These are phyloP conservation scores for Hagleromyces aurorensis DNA, from an alignment of 805 yeast species.

Conservation along the genomic window DNA sequence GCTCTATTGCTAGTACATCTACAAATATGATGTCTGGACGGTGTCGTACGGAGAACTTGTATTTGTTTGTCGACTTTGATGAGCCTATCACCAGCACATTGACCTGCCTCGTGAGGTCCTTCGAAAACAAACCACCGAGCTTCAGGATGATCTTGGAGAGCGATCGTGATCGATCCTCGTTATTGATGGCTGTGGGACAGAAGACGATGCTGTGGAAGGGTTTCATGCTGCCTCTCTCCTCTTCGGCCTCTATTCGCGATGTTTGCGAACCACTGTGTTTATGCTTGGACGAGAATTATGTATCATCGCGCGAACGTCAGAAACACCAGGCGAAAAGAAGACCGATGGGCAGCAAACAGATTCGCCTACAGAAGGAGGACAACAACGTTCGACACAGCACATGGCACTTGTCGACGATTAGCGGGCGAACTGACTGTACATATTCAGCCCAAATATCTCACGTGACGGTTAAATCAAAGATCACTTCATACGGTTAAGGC, in stretches of 20 bases:
- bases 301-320: no score
- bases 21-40: slow-evolving; percentile 25
- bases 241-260: background rate
- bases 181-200: slow-evolving; percentile 48
- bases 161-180: slow-evolving; percentile 33
- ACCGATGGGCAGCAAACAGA: no score
- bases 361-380: no score
- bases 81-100: slow-evolving; percentile 53
- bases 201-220: slow-evolving; percentile 43
- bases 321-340: no score
- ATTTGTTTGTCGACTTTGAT: slow-evolving; percentile 28
- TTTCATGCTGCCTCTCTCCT: slow-evolving; percentile 10
- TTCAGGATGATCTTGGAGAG: slow-evolving; percentile 39
- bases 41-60: slow-evolving; percentile 22
- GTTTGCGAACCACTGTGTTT: background rate
- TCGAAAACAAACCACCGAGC: slow-evolving; percentile 53
- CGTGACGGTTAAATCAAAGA: no score
- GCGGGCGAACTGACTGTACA: no score
- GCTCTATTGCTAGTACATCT: slow-evolving; percentile 11
- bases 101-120: slow-evolving; percentile 55
- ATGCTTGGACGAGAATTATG: slow-evolving; percentile 3
- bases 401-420: no score
- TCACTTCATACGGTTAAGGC: no score
- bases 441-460: no score
- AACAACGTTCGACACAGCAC: no score